phyloP scores from a whole-genome alignment of 441 rosid genomes.

The Adansonia grandidieri region DNA sequence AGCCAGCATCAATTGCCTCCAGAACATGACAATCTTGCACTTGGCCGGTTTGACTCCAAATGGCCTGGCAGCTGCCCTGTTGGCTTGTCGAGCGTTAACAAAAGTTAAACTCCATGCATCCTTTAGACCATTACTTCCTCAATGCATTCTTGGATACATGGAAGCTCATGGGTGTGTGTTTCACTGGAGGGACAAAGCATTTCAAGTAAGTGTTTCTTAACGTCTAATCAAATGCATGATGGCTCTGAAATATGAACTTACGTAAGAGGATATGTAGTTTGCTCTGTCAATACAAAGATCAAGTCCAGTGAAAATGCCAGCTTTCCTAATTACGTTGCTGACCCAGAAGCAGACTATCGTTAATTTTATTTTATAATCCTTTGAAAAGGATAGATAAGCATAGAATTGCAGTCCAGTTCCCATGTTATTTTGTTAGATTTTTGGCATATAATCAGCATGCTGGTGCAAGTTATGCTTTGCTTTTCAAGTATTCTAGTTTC shows the following conservation, averaged over 20 bases:
- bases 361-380: neutral
- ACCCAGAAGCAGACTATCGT: too few relatives aligned
- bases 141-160: conserved; percentile 30
- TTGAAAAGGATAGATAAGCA: conserved; percentile 4
- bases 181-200: conserved; percentile 39
- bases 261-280: neutral
- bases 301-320: too few relatives aligned
- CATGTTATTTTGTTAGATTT: neutral
- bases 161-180: conserved; percentile 37
- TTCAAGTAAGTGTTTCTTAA: conserved; percentile 24
- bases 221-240: neutral
- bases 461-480: conserved; percentile 5
- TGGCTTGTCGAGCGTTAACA: conserved; percentile 34
- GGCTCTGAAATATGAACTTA: neutral
- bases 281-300: neutral
- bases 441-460: conserved; percentile 7
- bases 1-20: conserved; percentile 34
- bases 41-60: conserved; percentile 36
- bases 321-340: too few relatives aligned
- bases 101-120: conserved; percentile 40
- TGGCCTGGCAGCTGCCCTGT: conserved; percentile 40
- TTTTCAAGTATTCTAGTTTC: neutral
- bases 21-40: conserved; percentile 42
- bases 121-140: conserved; percentile 30
- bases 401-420: neutral